Percentiles rank a stretch among this genome's conserved stretches.
Conservation (phyloP, 179 eudicot species). For the Spergularia azorica region DNA sequence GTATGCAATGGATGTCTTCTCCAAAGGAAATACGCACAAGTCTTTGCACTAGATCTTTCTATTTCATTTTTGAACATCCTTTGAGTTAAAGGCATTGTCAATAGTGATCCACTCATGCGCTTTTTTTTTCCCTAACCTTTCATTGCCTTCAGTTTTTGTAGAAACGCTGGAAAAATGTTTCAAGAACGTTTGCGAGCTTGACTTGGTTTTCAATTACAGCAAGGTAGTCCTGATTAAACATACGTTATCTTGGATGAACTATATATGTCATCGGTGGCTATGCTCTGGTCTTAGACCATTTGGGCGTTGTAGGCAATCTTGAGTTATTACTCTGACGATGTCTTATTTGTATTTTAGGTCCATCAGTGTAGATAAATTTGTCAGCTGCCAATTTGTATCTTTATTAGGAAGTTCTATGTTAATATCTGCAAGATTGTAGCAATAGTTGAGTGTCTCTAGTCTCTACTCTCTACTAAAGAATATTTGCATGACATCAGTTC, state of each 20-base stretch:
- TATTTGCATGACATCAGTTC: too few species aligned
- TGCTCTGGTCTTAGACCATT: background rate
- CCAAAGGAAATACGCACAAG: background rate
- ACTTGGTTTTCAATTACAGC: constrained; percentile 75
- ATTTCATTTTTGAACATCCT: background rate
- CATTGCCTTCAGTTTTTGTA: constrained; percentile 70
- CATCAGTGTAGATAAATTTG: background rate
- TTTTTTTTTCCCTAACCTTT: background rate
- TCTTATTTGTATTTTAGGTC: background rate
- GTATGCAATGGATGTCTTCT: constrained; percentile 35
- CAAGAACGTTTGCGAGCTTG: constrained; percentile 94
- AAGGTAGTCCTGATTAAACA: constrained; percentile 47
- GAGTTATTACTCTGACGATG: background rate
- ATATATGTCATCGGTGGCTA: too few species aligned
- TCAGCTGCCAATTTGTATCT: background rate
- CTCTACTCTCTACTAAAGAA: too few species aligned
- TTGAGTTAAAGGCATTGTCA: too few species aligned
- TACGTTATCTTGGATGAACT: too few species aligned
- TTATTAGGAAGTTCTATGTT: background rate
- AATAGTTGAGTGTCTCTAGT: too few species aligned
- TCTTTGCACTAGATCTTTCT: background rate
- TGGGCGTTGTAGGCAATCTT: background rate
- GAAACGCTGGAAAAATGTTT: constrained; percentile 94
- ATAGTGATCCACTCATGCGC: too few species aligned
- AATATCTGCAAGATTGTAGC: background rate